A percentile compares a stretch with the other conserved stretches of the same genome.
Conservation (phyloP, 352 stramenopile genomes). For the Phytophthora hybrid region DNA sequence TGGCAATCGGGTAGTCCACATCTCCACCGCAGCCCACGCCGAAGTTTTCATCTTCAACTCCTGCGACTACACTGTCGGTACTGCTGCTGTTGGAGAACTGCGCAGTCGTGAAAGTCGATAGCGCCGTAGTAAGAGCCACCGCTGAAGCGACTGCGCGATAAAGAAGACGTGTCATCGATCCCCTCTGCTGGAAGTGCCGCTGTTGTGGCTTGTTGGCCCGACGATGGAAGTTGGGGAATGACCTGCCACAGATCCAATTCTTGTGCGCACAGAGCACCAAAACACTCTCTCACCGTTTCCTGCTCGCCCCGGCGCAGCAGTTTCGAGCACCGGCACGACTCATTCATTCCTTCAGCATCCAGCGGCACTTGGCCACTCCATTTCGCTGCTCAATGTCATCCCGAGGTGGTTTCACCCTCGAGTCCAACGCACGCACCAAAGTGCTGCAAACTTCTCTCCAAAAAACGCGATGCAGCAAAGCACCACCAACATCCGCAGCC, state of each 20-base stretch:
- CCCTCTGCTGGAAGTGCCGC: background rate
- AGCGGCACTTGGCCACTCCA: conserved; percentile 5
- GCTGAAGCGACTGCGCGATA: conserved; percentile 21
- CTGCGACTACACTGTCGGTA: conserved; percentile 11
- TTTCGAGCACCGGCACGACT: conserved; percentile 7
- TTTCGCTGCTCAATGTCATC: background rate
- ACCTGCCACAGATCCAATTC: background rate
- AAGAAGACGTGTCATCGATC: conserved; percentile 26
- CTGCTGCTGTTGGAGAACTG: conserved; percentile 31
- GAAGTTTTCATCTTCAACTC: conserved; percentile 35
- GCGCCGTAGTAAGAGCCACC: conserved; percentile 11
- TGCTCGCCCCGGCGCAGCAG: conserved; percentile 5
- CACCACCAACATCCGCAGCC: background rate
- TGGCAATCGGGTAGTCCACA: conserved; percentile 35
- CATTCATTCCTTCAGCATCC: background rate
- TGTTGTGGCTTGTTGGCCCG: conserved; percentile 16
- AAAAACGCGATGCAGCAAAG: conserved; percentile 17
- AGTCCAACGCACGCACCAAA: conserved; percentile 22
- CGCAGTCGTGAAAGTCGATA: conserved; percentile 14
- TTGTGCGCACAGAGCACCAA: background rate
- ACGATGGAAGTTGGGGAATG: conserved; percentile 35
- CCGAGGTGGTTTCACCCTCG: conserved; percentile 15
- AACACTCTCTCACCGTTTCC: conserved; percentile 4
- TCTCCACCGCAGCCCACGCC: conserved; percentile 45
- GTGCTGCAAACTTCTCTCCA: conserved; percentile 10